These are phyloP conservation scores for Huntiella bhutanensis DNA, from an alignment of 2,329 filamentous ascomycete species.

Conservation along the genomic window DNA sequence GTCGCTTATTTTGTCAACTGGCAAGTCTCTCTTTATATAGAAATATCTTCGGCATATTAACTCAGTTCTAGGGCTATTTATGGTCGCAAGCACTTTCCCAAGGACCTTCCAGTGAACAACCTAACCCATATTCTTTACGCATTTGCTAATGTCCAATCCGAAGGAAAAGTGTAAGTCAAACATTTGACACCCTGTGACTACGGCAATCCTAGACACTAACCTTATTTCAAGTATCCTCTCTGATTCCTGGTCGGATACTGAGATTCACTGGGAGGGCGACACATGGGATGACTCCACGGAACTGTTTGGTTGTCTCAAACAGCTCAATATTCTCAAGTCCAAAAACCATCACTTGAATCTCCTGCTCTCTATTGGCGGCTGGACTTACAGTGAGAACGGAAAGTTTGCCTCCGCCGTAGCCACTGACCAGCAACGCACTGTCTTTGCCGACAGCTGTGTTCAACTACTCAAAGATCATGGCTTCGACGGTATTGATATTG, in stretches of 20 bases:
- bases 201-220: no score
- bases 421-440: constrained; percentile 45
- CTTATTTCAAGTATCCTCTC: constrained; percentile 27
- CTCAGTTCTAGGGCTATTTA: constrained; percentile 51
- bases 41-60: not conserved
- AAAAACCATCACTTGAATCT: constrained; percentile 69
- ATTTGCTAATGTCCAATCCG: constrained; percentile 69
- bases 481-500: constrained; percentile 52
- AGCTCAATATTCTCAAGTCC: constrained; percentile 68
- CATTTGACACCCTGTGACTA: not conserved
- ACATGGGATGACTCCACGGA: constrained; percentile 56
- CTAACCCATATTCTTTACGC: constrained; percentile 81
- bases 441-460: constrained; percentile 57
- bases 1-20: constrained; percentile 63
- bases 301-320: constrained; percentile 75
- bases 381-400: constrained; percentile 67
- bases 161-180: constrained; percentile 55
- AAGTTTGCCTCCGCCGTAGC: constrained; percentile 53
- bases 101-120: constrained; percentile 61
- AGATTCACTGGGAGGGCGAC: constrained; percentile 55
- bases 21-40: constrained; percentile 15
- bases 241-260: constrained; percentile 46
- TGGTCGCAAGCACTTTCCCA: constrained; percentile 64
- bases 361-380: constrained; percentile 74
- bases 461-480: constrained; percentile 62